Percentiles rank a stretch among this genome's conserved stretches.
Conservation (phyloP, 176 grass and related monocot species). For the Metroxylon sagu region DNA sequence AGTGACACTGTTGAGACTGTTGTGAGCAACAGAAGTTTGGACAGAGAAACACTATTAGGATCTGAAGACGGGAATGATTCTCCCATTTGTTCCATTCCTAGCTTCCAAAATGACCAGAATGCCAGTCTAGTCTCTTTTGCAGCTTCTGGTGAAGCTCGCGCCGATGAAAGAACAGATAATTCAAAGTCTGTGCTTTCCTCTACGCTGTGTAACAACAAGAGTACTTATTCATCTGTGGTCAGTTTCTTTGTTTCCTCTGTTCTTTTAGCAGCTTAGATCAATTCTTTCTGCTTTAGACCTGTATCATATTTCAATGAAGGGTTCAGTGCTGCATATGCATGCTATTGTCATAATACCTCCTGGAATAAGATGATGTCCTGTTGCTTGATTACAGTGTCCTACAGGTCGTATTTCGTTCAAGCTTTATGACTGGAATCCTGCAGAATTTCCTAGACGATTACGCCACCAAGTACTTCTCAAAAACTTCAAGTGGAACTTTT, state of each 20-base stretch:
- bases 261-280: background rate
- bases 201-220: conserved; percentile 50
- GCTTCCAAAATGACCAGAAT: conserved; percentile 49
- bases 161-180: conserved; percentile 51
- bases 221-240: conserved; percentile 76
- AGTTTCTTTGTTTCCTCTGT: conserved; percentile 15
- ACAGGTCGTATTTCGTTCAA: conserved; percentile 99
- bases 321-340: no score
- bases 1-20: conserved; percentile 45
- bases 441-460: conserved; percentile 90
- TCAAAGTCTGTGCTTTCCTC: conserved; percentile 48
- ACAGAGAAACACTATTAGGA: conserved; percentile 49
- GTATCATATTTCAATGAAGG: no score
- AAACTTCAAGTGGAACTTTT: background rate
- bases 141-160: conserved; percentile 44
- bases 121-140: conserved; percentile 38
- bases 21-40: conserved; percentile 47
- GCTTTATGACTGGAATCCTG: conserved; percentile 98
- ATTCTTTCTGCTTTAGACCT: no score
- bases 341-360: background rate
- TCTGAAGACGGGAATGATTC: conserved; percentile 70
- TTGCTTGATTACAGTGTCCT: conserved; percentile 71
- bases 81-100: conserved; percentile 50
- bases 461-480: conserved; percentile 72
- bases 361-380: conserved; percentile 24